Evolutionary conservation across 2,329 filamentous ascomycete species (phyloP).

Genomic region (Elsinoe ampelina): DNA sequence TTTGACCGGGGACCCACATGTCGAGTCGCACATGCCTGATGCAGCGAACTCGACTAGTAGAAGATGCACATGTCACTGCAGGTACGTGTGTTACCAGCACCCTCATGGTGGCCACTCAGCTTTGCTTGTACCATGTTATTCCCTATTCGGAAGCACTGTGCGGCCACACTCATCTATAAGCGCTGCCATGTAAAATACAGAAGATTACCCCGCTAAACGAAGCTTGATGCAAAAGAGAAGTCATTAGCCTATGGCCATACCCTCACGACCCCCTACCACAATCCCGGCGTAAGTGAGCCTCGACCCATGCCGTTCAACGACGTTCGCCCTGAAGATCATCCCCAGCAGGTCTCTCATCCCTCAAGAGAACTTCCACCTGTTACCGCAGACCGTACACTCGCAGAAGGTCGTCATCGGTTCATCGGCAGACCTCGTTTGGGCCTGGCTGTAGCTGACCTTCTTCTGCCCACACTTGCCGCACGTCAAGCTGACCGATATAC

Average conservation of each 20-base stretch:
- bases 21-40: neutral
- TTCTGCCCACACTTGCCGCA: constrained; percentile 89
- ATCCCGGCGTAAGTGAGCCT: neutral
- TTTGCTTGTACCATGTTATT: neutral
- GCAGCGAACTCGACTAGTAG: neutral
- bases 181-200: constrained; percentile 6
- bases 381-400: constrained; percentile 44
- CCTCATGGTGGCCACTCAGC: neutral
- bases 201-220: neutral
- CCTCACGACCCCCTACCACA: neutral
- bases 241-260: neutral
- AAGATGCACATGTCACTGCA: neutral
- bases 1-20: neutral
- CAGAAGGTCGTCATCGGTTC: constrained; percentile 62
- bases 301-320: neutral
- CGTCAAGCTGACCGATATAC: constrained; percentile 75
- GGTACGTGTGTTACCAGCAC: neutral
- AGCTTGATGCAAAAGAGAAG: constrained; percentile 7
- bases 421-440: constrained; percentile 90
- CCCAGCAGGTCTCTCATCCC: neutral
- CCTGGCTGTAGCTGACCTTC: constrained; percentile 92
- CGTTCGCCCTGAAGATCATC: neutral
- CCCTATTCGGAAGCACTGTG: neutral
- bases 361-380: constrained; percentile 42
- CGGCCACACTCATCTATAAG: neutral